Conservation (phyloP, 2,329 filamentous ascomycete genomes). For the Ceratocystis lukuohia region DNA sequence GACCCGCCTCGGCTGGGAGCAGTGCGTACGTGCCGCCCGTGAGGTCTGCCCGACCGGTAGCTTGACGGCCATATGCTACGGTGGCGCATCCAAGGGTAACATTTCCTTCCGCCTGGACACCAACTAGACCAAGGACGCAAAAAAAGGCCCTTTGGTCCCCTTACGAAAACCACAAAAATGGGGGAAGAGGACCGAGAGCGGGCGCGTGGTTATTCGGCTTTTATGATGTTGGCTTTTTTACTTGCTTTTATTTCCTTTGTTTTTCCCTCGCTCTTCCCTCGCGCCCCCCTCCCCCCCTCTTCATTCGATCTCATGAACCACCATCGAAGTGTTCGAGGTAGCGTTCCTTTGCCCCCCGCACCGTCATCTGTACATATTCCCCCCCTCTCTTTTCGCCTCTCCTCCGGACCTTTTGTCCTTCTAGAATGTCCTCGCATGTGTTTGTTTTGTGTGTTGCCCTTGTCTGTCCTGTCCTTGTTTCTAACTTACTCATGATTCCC, state of each 20-base stretch:
- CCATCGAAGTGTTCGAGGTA: conserved; percentile 14
- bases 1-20: conserved; percentile 39
- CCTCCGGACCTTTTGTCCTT: background rate
- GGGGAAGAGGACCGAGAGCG: background rate
- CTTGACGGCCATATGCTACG: conserved; percentile 34
- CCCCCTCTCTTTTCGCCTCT: background rate
- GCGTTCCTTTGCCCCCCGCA: background rate
- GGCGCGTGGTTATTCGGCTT: background rate
- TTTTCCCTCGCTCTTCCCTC: background rate
- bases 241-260: conserved; percentile 2
- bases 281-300: background rate
- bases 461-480: background rate
- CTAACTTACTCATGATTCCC: conserved; percentile 6
- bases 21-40: conserved; percentile 40
- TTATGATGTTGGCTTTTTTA: background rate
- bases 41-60: conserved; percentile 39
- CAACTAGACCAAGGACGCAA: conserved; percentile 7
- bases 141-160: background rate
- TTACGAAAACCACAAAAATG: background rate
- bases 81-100: conserved; percentile 35
- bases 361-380: conserved; percentile 4
- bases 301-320: background rate
- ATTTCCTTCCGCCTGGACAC: conserved; percentile 31
- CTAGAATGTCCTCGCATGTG: background rate
- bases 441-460: background rate